Evolutionary conservation across 2,329 filamentous ascomycete genomes (phyloP).

Genomic region (Hansfordia pulvinata): DNA sequence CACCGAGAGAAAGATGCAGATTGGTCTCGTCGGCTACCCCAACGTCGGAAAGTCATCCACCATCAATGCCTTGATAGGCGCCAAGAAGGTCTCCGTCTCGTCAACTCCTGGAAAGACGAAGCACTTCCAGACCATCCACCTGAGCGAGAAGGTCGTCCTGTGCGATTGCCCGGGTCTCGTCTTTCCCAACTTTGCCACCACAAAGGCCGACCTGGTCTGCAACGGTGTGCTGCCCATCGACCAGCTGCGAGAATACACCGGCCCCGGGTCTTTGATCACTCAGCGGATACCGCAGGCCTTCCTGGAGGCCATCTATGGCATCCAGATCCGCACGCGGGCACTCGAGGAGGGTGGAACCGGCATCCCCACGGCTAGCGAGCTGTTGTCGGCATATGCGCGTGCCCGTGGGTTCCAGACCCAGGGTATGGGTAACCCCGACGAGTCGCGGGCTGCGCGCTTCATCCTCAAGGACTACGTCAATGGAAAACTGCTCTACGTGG

Average conservation of each 20-base stretch:
- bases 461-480: conserved; percentile 96
- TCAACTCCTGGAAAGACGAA: conserved; percentile 97
- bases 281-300: conserved; percentile 77
- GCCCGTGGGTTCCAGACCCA: conserved; percentile 85
- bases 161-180: conserved; percentile 98
- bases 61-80: conserved; percentile 95
- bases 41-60: conserved; percentile 99
- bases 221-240: conserved; percentile 94
- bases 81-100: conserved; percentile 97
- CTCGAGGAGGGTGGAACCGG: conserved; percentile 89
- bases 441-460: conserved; percentile 78
- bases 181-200: conserved; percentile 94
- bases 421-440: conserved; percentile 82
- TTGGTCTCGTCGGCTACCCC: conserved; percentile 92
- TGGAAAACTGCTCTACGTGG: conserved; percentile 84
- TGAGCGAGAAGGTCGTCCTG: conserved; percentile 77
- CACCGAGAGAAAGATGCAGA: conserved; percentile 57
- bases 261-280: conserved; percentile 71
- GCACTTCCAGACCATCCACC: conserved; percentile 96
- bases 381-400: conserved; percentile 74
- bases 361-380: conserved; percentile 67
- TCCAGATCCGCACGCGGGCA: conserved; percentile 70
- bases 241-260: conserved; percentile 84
- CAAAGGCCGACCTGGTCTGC: conserved; percentile 90
- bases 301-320: conserved; percentile 86